phyloP scores from a whole-genome alignment of 2,329 filamentous ascomycete genomes.

The Thielaviopsis punctulata region DNA sequence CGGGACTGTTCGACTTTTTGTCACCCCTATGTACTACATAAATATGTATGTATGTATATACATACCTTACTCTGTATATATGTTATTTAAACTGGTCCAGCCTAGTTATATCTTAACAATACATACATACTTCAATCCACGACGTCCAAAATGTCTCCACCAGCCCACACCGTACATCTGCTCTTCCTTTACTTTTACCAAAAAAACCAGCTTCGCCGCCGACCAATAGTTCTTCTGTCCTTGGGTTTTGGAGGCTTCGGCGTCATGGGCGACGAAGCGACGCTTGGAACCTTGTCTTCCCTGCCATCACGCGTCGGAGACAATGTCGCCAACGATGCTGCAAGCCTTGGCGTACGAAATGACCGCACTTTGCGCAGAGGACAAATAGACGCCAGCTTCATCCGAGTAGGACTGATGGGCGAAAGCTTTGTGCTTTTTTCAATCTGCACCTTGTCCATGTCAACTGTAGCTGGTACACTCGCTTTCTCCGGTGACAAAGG shows the following conservation, averaged over 20 bases:
- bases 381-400: constrained; percentile 10
- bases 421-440: constrained; percentile 4
- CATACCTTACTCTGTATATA: too few species aligned
- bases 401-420: constrained; percentile 6
- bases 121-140: not conserved
- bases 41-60: not conserved
- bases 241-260: not conserved
- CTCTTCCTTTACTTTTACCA: not conserved
- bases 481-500: not conserved
- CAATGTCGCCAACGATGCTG: not conserved
- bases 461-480: not conserved
- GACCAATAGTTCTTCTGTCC: not conserved
- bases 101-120: not conserved
- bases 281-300: not conserved
- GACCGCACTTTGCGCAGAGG: constrained; percentile 4
- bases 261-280: not conserved
- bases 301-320: not conserved
- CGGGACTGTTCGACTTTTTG: too few species aligned
- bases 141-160: not conserved
- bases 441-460: not conserved
- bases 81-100: not conserved
- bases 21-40: too few species aligned
- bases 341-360: not conserved
- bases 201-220: constrained; percentile 4
- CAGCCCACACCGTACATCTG: not conserved